Conservation (phyloP, 2,329 filamentous ascomycete species). For the Magnaporthiopsis rhizophila region DNA sequence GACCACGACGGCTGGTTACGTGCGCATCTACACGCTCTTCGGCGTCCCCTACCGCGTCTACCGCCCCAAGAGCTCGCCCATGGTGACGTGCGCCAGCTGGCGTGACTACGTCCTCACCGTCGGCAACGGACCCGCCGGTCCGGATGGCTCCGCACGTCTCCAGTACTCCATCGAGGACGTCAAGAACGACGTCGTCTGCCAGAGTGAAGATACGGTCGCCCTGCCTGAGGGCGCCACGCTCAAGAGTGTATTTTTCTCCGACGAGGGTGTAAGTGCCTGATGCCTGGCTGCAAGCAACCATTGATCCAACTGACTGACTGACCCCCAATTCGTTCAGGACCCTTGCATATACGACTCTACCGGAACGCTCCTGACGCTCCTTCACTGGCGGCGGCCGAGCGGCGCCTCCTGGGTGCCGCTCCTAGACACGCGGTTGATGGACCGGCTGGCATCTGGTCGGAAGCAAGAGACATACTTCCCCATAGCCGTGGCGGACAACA, state of each 20-base stretch:
- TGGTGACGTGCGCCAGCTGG: slow-evolving; percentile 91
- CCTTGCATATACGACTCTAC: slow-evolving; percentile 94
- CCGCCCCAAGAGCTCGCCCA: slow-evolving; percentile 80
- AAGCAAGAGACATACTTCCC: slow-evolving; percentile 93
- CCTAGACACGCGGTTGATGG: slow-evolving; percentile 77
- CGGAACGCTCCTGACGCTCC: slow-evolving; percentile 76
- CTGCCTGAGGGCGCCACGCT: slow-evolving; percentile 66
- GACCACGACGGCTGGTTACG: slow-evolving; percentile 78
- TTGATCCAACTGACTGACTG: not conserved
- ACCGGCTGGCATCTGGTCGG: slow-evolving; percentile 73
- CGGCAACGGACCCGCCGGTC: slow-evolving; percentile 72
- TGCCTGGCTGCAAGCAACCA: not conserved
- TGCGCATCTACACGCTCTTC: slow-evolving; percentile 87
- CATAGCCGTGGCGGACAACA: slow-evolving; percentile 81
- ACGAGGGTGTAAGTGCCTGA: slow-evolving; percentile 62
- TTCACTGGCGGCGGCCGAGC: slow-evolving; percentile 82
- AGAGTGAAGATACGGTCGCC: slow-evolving; percentile 87
- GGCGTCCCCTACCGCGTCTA: slow-evolving; percentile 85
- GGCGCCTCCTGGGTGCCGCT: slow-evolving; percentile 88
- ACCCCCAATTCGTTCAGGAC: slow-evolving; percentile 47
- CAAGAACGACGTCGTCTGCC: slow-evolving; percentile 86
- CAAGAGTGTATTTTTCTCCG: slow-evolving; percentile 84
- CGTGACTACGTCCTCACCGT: slow-evolving; percentile 94
- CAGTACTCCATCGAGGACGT: slow-evolving; percentile 92
- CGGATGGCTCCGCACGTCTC: slow-evolving; percentile 69